Conservation (phyloP, 768 basidiomycete genomes). For the Lactarius sp. region DNA sequence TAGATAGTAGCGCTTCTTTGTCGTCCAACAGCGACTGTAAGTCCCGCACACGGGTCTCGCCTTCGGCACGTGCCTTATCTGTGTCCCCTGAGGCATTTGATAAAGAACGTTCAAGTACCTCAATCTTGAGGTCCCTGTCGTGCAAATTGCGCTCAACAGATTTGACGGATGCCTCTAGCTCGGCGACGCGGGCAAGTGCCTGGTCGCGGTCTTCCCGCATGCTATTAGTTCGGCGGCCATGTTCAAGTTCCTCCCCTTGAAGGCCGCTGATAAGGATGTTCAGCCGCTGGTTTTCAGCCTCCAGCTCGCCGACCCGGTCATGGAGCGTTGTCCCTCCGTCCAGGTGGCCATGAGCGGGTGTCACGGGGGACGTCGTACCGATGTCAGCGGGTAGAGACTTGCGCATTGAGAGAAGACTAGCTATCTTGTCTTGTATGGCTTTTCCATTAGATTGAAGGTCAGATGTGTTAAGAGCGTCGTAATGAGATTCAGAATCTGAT, state of each 20-base stretch:
- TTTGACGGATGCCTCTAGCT: constrained; percentile 42
- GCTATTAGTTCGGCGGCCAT: constrained; percentile 22
- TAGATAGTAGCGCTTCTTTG: constrained; percentile 40
- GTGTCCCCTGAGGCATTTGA: constrained; percentile 37
- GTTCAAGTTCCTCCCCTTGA: constrained; percentile 22
- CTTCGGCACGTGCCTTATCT: constrained; percentile 45
- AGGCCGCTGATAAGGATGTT: constrained; percentile 20
- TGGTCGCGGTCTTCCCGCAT: constrained; percentile 45
- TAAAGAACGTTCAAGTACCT: constrained; percentile 44
- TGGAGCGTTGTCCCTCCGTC: constrained; percentile 37
- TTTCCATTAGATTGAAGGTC: constrained; percentile 35
- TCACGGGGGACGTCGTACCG: constrained; percentile 23
- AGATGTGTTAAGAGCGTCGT: constrained; percentile 15
- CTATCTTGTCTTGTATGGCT: constrained; percentile 47
- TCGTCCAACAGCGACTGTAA: constrained; percentile 43
- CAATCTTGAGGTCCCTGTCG: constrained; percentile 43
- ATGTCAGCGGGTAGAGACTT: constrained; percentile 26
- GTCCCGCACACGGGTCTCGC: constrained; percentile 40
- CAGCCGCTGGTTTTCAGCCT: constrained; percentile 66
- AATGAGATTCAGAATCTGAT: constrained; percentile 16
- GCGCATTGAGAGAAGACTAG: constrained; percentile 36
- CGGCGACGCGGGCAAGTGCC: constrained; percentile 36
- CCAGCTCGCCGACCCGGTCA: constrained; percentile 51
- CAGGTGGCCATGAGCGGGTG: not conserved
- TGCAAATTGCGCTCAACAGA: constrained; percentile 40